These are phyloP conservation scores for Pichia kluyveri DNA, from an alignment of 805 yeast species.

Conservation along the genomic window DNA sequence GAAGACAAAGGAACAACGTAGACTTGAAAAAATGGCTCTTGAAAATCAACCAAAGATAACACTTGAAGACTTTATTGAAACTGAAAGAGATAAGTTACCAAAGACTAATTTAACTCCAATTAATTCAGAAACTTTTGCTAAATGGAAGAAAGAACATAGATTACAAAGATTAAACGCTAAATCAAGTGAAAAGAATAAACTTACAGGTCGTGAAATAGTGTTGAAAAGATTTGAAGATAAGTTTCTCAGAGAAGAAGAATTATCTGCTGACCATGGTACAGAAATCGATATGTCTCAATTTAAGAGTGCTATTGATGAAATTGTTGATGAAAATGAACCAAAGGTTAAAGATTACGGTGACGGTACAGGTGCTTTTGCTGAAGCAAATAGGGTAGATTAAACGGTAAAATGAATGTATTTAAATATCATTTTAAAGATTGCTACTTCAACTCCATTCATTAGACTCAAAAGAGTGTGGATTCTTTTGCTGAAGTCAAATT, in stretches of 20 bases:
- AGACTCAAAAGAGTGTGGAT: slow-evolving; percentile 13
- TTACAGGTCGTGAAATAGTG: slow-evolving; percentile 64
- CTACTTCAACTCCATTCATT: neutral
- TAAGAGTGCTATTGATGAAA: slow-evolving; percentile 48
- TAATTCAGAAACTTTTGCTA: slow-evolving; percentile 65
- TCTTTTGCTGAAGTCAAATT: slow-evolving; percentile 4
- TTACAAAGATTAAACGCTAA: slow-evolving; percentile 40
- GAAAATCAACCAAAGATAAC: slow-evolving; percentile 86
- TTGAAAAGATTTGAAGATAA: slow-evolving; percentile 51
- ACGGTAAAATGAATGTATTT: neutral
- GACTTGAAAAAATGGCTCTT: slow-evolving; percentile 75
- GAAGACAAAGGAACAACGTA: slow-evolving; percentile 93
- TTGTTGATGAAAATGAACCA: slow-evolving; percentile 36
- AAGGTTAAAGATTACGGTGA: slow-evolving; percentile 68
- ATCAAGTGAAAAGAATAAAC: slow-evolving; percentile 18
- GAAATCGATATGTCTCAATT: slow-evolving; percentile 52
- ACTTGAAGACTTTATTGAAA: slow-evolving; percentile 89
- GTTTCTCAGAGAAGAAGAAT: slow-evolving; percentile 44
- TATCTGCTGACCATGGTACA: slow-evolving; percentile 35
- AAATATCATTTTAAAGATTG: neutral
- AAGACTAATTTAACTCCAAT: slow-evolving; percentile 74
- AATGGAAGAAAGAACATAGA: slow-evolving; percentile 72
- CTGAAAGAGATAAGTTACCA: slow-evolving; percentile 82
- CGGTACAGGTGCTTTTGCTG: slow-evolving; percentile 36
- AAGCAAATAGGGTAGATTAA: slow-evolving; percentile 16